These are phyloP conservation scores for Coemansia guatemalensis DNA, from an alignment of 192 early-diverging fungal species.

Conservation along the genomic window DNA sequence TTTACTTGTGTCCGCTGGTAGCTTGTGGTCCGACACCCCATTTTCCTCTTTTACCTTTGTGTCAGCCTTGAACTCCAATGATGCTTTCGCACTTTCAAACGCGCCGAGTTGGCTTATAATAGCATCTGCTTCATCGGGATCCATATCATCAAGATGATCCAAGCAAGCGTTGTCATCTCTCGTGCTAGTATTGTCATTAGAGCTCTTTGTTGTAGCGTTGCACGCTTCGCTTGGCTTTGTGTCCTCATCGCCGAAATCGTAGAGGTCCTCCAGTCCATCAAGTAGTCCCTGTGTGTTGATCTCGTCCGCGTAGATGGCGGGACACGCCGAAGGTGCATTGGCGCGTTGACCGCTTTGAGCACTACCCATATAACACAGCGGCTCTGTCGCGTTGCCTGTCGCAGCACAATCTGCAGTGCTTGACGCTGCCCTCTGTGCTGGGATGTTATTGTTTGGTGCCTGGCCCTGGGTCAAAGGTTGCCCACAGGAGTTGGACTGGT, in stretches of 20 bases:
- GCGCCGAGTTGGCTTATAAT: constrained; percentile 21
- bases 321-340: not conserved
- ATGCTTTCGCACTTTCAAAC: constrained; percentile 7
- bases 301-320: constrained; percentile 4
- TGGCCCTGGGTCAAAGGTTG: not conserved
- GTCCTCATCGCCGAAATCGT: constrained; percentile 15
- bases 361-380: not conserved
- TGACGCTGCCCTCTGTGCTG: not conserved
- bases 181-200: not conserved
- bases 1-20: not conserved
- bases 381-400: not conserved
- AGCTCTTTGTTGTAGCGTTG: not conserved
- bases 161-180: not conserved
- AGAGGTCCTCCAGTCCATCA: constrained; percentile 45
- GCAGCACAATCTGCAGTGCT: not conserved
- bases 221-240: not conserved
- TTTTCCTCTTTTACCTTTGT: not conserved
- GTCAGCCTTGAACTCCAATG: not conserved
- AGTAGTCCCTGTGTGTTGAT: constrained; percentile 33
- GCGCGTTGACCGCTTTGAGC: not conserved
- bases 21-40: not conserved
- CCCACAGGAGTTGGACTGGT: too few species aligned
- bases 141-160: constrained; percentile 17
- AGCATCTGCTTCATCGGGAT: constrained; percentile 16
- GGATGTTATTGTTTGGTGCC: not conserved